Base-by-base conservation (phyloP, 2,329 filamentous ascomycete species). In the Cladosporium sp. region DNA sequence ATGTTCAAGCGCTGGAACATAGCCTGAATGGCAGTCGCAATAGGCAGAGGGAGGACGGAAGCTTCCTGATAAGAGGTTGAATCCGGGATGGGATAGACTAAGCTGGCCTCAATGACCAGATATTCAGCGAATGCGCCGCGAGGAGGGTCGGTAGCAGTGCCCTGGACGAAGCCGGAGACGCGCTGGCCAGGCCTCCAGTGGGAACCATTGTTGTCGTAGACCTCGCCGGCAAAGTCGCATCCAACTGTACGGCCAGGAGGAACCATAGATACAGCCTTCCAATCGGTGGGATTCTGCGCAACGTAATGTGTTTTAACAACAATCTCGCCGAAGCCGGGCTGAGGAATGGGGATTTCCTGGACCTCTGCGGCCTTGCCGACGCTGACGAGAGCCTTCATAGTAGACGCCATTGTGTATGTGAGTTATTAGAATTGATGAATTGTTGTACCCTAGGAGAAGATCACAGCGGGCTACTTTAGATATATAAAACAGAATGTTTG, bases 1-100 rank as follows among this genome's bases (percentile, higher is more conserved):
- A 85, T 64, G 0, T 65, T 70, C 10, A 85, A 68, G 38, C 66
- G 63, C 55, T 67, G 65, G 63, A 68, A 73, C n/a, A 74, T 66
- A 37, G 63, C 66, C 28, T 60, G 58, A 13, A 70, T 60, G n/a
- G 71, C 70, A 2, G 71, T 73, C 8, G 68, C 69, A 48, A 73
- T 64, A n/a, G 67, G 67, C 18, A 72, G 63, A 3, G 71, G 71
- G 2, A 74, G 63, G n/a, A 73, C 69, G 19, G 62, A 58, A 22
- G 66, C 71, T 8, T 66, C 54, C 9, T 60, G 62, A 58, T 64
- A 73, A 43, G 66, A 59, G 18, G 71, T 52, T 5, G 58, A 62
- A 31, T 62, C 56, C 0, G 71, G 70, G 45, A 73, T 68, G 34
- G 66, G 66, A 10, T 66, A 55, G 9, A 66, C 64, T 10, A 68